A percentile compares a stretch with the other conserved stretches of the same genome.
Evolutionary conservation across 106 monocot genomes (phyloP).

Genomic region (Dioscorea dumetorum): DNA sequence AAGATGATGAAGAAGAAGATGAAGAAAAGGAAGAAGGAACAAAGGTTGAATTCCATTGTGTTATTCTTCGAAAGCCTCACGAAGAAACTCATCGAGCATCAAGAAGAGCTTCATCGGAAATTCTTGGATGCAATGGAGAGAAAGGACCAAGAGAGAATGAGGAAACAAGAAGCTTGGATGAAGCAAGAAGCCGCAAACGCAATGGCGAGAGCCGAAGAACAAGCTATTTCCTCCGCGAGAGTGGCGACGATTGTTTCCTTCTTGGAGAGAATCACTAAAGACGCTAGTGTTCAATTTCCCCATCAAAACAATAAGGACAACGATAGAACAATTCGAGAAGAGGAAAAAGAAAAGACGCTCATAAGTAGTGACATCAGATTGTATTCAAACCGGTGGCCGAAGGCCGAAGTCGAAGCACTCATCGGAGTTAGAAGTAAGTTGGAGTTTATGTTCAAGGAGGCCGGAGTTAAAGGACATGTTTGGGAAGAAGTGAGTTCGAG

Average conservation of each 20-base stretch:
- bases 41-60: conserved; percentile 42
- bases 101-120: conserved; percentile 65
- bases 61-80: conserved; percentile 63
- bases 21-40: conserved; percentile 14
- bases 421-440: conserved; percentile 64
- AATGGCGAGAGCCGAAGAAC: conserved; percentile 52
- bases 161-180: conserved; percentile 70
- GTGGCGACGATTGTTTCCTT: conserved; percentile 77
- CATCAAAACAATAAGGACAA: background rate
- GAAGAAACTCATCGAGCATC: conserved; percentile 73
- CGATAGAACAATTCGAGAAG: background rate
- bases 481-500: conserved; percentile 91
- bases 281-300: conserved; percentile 57
- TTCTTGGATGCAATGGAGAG: conserved; percentile 72
- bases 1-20: conserved; percentile 10
- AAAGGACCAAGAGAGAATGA: conserved; percentile 49
- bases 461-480: conserved; percentile 73
- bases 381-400: conserved; percentile 72
- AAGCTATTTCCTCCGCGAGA: conserved; percentile 44
- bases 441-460: conserved; percentile 73
- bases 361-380: background rate
- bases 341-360: background rate
- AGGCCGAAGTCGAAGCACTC: conserved; percentile 83
- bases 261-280: conserved; percentile 75
- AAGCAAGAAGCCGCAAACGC: conserved; percentile 53